Evolutionary conservation across 176 grass and related monocot genomes (phyloP).

Genomic region (Rhynchospora breviuscula): DNA sequence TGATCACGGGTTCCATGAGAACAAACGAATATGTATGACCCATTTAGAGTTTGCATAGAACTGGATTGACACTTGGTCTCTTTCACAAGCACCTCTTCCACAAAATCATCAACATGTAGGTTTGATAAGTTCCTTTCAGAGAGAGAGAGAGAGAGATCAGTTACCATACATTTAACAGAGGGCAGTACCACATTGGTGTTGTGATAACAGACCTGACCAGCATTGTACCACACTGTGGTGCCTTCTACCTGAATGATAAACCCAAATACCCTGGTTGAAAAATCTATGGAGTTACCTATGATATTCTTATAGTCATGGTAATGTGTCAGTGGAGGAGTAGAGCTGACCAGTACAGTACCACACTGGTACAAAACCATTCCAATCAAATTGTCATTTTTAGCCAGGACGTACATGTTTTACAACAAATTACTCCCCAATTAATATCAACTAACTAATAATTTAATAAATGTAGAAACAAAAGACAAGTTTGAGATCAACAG

Average conservation of each 20-base stretch:
- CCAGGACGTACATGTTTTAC: not conserved
- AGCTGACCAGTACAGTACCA: not conserved
- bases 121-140: conserved; percentile 53
- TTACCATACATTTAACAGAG: not conserved
- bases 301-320: not conserved
- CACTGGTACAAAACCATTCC: not conserved
- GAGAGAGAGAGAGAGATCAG: not conserved
- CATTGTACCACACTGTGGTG: not conserved
- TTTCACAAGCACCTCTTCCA: conserved; percentile 91
- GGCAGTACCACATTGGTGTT: not conserved
- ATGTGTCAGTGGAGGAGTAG: not conserved
- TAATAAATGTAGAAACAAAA: no score
- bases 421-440: not conserved
- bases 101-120: conserved; percentile 70
- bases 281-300: not conserved
- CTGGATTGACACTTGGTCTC: conserved; percentile 66
- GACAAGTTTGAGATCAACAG: not conserved
- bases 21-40: conserved; percentile 90
- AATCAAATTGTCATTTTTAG: not conserved
- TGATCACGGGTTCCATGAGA: conserved; percentile 79
- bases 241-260: not conserved
- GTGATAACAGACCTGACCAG: not conserved
- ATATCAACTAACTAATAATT: not conserved
- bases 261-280: not conserved
- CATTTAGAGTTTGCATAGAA: conserved; percentile 47